phyloP scores from a whole-genome alignment of 1,139 yeast species.

The Yamadazyma atmosphaerica region DNA sequence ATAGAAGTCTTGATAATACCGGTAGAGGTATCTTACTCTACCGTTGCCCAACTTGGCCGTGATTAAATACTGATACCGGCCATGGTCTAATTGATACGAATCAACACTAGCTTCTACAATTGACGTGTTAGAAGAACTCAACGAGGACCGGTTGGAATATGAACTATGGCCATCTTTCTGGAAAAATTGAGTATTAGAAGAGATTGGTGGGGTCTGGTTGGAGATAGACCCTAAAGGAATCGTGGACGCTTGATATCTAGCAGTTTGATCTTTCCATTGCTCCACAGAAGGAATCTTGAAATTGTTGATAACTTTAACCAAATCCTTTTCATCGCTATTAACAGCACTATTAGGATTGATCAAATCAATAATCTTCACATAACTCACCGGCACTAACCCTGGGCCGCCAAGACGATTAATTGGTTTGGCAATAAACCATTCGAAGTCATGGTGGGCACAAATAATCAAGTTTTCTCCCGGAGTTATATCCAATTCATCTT shows the following conservation, averaged over 20 bases:
- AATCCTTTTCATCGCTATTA: constrained; percentile 24
- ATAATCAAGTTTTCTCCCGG: constrained; percentile 90
- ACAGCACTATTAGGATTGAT: constrained; percentile 33
- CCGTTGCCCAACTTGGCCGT: constrained; percentile 72
- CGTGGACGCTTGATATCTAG: constrained; percentile 89
- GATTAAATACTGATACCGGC: constrained; percentile 86
- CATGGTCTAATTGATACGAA: constrained; percentile 78
- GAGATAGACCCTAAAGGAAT: constrained; percentile 67
- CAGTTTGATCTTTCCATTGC: constrained; percentile 91
- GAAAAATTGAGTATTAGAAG: constrained; percentile 43
- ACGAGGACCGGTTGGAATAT: constrained; percentile 34
- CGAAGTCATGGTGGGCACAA: constrained; percentile 94
- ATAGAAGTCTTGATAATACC: constrained; percentile 95
- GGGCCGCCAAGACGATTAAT: constrained; percentile 96
- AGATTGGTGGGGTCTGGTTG: constrained; percentile 26
- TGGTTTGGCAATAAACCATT: constrained; percentile 98
- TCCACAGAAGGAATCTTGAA: constrained; percentile 87
- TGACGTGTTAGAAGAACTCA: constrained; percentile 33
- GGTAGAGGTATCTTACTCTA: constrained; percentile 66
- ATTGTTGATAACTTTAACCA: constrained; percentile 44
- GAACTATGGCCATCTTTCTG: constrained; percentile 22
- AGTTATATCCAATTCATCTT: constrained; percentile 78
- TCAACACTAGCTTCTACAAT: constrained; percentile 73
- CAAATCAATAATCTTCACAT: constrained; percentile 82
- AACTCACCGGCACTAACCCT: constrained; percentile 90